A percentile compares a stretch with the other conserved stretches of the same genome.
Evolutionary conservation across 148 eudicot species (phyloP).

Genomic region (Rhododendron vialii): DNA sequence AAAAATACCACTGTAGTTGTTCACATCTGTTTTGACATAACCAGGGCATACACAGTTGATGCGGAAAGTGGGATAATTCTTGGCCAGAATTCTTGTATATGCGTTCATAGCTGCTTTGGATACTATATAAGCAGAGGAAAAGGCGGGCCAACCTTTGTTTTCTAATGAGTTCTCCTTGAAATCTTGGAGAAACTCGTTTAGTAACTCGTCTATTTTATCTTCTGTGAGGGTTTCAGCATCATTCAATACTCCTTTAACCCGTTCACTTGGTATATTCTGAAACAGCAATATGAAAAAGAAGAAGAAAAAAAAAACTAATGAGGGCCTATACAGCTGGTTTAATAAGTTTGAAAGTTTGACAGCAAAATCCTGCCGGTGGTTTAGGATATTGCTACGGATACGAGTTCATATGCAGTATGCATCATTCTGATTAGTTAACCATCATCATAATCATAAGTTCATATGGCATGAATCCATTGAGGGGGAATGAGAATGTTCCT

Average conservation of each 20-base stretch:
- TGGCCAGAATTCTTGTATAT: conserved; percentile 31
- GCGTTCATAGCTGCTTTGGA: conserved; percentile 32
- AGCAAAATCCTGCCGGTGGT: background rate
- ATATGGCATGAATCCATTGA: background rate
- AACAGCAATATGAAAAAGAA: background rate
- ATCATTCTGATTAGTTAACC: background rate
- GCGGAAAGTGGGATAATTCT: conserved; percentile 15
- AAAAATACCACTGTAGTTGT: conserved; percentile 14
- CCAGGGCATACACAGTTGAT: conserved; percentile 51
- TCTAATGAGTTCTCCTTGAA: conserved; percentile 14
- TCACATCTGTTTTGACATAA: conserved; percentile 37
- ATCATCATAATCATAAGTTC: background rate
- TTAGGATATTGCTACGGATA: background rate
- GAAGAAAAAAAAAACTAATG: background rate
- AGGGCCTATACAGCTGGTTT: background rate
- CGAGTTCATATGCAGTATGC: background rate
- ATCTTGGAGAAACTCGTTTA: conserved; percentile 36
- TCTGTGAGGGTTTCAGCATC: conserved; percentile 39
- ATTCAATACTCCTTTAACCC: conserved; percentile 24
- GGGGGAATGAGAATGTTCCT: background rate
- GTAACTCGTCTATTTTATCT: conserved; percentile 30
- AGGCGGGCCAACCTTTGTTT: conserved; percentile 18
- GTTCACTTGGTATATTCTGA: conserved; percentile 19
- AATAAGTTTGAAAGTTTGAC: background rate
- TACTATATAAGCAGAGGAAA: conserved; percentile 9